Conservation (phyloP, 176 grass and related monocot species). For the Musa acuminata region DNA sequence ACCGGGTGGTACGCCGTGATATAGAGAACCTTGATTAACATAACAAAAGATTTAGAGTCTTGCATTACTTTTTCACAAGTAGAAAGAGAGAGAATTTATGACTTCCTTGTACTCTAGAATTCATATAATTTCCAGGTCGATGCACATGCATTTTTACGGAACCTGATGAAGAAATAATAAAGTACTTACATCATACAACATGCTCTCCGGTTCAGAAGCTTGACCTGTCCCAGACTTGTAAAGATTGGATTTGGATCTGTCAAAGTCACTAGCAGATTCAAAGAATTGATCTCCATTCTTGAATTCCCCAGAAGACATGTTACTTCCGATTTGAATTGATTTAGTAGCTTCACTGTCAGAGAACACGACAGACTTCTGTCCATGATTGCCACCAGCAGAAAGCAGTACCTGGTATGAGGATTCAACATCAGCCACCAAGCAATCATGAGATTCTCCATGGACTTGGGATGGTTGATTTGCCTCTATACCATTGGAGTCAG, state of each 20-base stretch:
- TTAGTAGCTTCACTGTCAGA: constrained; percentile 12
- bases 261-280: constrained; percentile 21
- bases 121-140: background rate
- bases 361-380: constrained; percentile 12
- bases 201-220: constrained; percentile 6
- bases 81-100: too few species aligned
- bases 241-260: constrained; percentile 21
- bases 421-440: constrained; percentile 20
- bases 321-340: constrained; percentile 16
- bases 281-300: constrained; percentile 24
- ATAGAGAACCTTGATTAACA: too few species aligned
- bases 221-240: constrained; percentile 6
- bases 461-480: background rate
- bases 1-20: too few species aligned
- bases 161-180: constrained; percentile 12
- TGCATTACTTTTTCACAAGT: too few species aligned
- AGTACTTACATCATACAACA: constrained; percentile 52
- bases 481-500: background rate
- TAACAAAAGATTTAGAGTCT: too few species aligned
- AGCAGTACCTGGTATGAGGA: constrained; percentile 12
- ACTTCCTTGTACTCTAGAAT: too few species aligned
- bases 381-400: constrained; percentile 16
- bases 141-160: background rate
- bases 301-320: constrained; percentile 20
- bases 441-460: constrained; percentile 1